phyloP scores from a whole-genome alignment of 2,329 filamentous ascomycete species.

The Penicillium sp. region DNA sequence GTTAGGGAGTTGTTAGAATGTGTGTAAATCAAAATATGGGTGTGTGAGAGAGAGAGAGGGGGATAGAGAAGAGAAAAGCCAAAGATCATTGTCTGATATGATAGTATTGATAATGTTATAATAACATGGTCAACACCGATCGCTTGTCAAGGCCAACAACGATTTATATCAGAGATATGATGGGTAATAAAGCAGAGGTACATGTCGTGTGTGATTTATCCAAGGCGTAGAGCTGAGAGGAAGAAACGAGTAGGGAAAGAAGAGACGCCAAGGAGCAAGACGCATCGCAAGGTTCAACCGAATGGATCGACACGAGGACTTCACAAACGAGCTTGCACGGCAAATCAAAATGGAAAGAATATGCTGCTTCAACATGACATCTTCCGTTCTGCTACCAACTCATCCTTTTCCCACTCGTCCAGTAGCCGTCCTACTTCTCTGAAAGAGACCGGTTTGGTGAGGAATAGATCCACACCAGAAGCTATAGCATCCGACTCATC shows the following conservation, averaged over 20 bases:
- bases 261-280: background rate
- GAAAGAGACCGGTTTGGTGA: conserved; percentile 49
- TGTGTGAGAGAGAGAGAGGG: background rate
- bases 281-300: background rate
- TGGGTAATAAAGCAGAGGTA: background rate
- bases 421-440: conserved; percentile 43
- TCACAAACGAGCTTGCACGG: background rate
- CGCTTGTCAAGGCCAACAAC: conserved; percentile 3
- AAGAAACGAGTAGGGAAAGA: background rate
- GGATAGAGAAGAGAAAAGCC: background rate
- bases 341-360: background rate
- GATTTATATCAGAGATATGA: background rate
- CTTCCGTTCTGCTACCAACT: conserved; percentile 14
- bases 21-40: background rate
- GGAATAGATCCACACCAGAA: conserved; percentile 46
- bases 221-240: background rate
- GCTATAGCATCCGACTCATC: conserved; percentile 45
- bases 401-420: conserved; percentile 31
- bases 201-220: background rate
- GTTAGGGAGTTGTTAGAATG: background rate
- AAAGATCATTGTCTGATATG: conserved; percentile 3
- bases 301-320: background rate
- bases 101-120: conserved; percentile 8
- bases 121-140: conserved; percentile 13
- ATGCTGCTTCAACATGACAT: background rate